Evolutionary conservation across 2,329 filamentous ascomycete species (phyloP).

Genomic region (Xylaria sp.): DNA sequence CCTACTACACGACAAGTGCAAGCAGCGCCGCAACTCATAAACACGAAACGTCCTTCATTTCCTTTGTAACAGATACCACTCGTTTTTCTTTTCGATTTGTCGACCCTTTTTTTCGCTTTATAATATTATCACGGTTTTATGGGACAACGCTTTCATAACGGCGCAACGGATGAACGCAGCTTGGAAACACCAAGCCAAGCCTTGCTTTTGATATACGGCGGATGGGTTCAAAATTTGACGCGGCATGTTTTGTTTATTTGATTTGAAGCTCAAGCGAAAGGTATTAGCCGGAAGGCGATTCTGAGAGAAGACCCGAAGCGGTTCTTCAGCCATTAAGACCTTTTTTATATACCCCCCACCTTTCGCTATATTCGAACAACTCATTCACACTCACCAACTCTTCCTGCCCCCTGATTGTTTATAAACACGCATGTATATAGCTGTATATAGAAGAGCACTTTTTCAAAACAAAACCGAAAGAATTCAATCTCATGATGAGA

Average conservation of each 20-base stretch:
- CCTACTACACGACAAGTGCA: constrained; percentile 82
- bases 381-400: no score
- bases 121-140: constrained; percentile 1
- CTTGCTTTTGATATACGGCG: constrained; percentile 4
- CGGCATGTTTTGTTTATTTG: constrained; percentile 8
- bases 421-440: background rate
- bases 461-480: background rate
- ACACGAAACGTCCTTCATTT: background rate
- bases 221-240: constrained; percentile 6
- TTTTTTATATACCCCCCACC: background rate
- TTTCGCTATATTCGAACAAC: background rate
- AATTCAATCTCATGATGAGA: no score
- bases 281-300: background rate
- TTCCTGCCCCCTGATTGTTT: background rate
- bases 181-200: background rate
- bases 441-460: background rate
- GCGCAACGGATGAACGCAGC: constrained; percentile 16
- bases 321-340: background rate
- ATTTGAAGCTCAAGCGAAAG: background rate
- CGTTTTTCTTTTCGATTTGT: constrained; percentile 8
- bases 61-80: constrained; percentile 5
- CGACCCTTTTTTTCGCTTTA: background rate
- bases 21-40: constrained; percentile 55
- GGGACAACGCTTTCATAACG: constrained; percentile 9
- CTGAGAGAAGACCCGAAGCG: background rate